Conservation (phyloP, 1,284 basidiomycete genomes). For the Rhodotorula sp. region DNA sequence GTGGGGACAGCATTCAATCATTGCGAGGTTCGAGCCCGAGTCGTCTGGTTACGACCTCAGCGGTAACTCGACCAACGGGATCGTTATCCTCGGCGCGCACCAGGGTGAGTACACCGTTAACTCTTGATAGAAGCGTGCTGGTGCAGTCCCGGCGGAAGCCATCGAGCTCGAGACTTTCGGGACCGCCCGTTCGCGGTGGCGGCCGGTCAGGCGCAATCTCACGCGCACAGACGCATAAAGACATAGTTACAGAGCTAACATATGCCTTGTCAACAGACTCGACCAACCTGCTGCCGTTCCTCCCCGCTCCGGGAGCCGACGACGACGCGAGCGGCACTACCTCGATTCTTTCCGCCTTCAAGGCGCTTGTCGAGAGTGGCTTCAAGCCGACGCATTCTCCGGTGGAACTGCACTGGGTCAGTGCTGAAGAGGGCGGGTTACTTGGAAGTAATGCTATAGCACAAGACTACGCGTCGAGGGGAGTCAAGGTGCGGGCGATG, state of each 20-base stretch:
- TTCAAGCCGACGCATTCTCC: conserved; percentile 69
- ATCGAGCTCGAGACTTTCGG: too few relatives aligned
- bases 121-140: too few relatives aligned
- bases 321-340: conserved; percentile 92
- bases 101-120: conserved; percentile 48
- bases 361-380: conserved; percentile 71
- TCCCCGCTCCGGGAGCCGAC: conserved; percentile 76
- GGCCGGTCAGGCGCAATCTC: too few relatives aligned
- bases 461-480: conserved; percentile 58
- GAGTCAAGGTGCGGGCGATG: conserved; percentile 61
- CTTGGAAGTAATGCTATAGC: conserved; percentile 92
- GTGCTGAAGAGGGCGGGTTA: conserved; percentile 59
- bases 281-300: conserved; percentile 73
- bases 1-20: conserved; percentile 88
- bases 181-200: too few relatives aligned
- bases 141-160: too few relatives aligned
- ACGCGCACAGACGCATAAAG: too few relatives aligned
- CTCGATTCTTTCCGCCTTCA: conserved; percentile 85
- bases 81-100: conserved; percentile 55
- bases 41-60: not conserved
- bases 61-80: conserved; percentile 39
- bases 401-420: conserved; percentile 85
- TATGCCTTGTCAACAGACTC: too few relatives aligned
- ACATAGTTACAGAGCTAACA: too few relatives aligned
- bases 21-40: conserved; percentile 6